Evolutionary conservation across 2,329 filamentous ascomycete genomes (phyloP), one percentile per base, ranked within the genome.

Genomic region (Xylaria polymorpha): DNA sequence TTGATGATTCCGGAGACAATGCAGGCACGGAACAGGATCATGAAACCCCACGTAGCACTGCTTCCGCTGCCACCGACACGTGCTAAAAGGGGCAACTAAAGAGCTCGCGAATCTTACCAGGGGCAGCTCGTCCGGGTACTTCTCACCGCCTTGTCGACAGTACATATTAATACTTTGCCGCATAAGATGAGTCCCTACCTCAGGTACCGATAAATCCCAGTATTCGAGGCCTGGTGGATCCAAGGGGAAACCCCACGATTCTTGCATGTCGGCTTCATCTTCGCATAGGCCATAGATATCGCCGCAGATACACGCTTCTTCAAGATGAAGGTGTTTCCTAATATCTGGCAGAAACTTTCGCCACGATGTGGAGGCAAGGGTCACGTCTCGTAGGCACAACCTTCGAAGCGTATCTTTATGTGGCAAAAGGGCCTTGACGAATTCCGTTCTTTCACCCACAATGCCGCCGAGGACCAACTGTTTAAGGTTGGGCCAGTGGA

Each of bases 241-340:
- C 14, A 48, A 25, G 14, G 39, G 18, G 8, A 43, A 15, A 48
- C 37, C n/a, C 44, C n/a, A 67, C 20, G 53, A 10, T 8, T 62
- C 61, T 14, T 65, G 37, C 25, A 25, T 29, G 10, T 61, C 58
- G 41, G 46, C 72, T 14, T 61, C 61, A 48, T 64, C 61, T 69
- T 77, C 74, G 20, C 35, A 35, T n/a, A 48, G 35, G 1, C 76
- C 76, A 9, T 67, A 69, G 12, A 77, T 39, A 29, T 72, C 66
- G 18, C 75, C 76, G 55, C 73, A 77, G 25, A 78, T 74, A 48
- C 73, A 75, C 15, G 72, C 74, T 1, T 73, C 65, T 4, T 72
- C 68, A 15, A 79, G 60, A 43, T 64, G 25, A 53, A 78, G 58
- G 10, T 61, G 70, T n/a, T 66, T 69, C 56, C 75, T 68, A n/a